phyloP scores from a whole-genome alignment of 1,284 basidiomycete genomes.

The Heterobasidion irregulare region DNA sequence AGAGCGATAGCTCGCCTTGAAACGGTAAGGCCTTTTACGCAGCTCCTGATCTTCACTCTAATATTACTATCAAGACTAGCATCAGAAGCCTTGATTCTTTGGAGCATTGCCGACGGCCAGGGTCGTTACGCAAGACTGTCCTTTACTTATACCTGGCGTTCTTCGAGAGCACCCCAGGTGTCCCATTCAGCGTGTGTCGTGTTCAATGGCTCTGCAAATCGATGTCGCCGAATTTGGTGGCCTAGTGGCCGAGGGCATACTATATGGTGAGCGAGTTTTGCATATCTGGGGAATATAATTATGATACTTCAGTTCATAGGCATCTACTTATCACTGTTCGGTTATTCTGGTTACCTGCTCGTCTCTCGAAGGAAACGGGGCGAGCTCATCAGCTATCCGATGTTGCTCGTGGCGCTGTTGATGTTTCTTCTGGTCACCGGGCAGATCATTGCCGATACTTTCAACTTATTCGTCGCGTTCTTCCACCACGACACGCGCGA shows the following conservation, averaged over 20 bases:
- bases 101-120: too few species aligned
- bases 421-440: constrained; percentile 11
- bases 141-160: too few species aligned
- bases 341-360: constrained; percentile 8
- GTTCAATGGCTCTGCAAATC: constrained; percentile 5
- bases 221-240: constrained; percentile 13
- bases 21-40: too few species aligned
- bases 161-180: too few species aligned
- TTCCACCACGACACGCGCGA: constrained; percentile 7
- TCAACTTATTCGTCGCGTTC: constrained; percentile 13
- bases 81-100: too few species aligned
- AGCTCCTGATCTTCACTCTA: too few species aligned
- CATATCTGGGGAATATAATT: too few species aligned
- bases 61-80: too few species aligned
- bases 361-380: constrained; percentile 1
- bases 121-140: too few species aligned
- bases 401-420: constrained; percentile 7
- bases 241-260: constrained; percentile 7
- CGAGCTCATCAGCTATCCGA: constrained; percentile 7
- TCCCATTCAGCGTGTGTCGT: neutral
- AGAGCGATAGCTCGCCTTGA: too few species aligned
- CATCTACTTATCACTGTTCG: constrained; percentile 10
- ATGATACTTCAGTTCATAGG: neutral
- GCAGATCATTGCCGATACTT: constrained; percentile 9
- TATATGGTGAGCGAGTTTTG: constrained; percentile 9